Conservation (phyloP, 2,329 filamentous ascomycete species). For the Diaporthe ilicicola region DNA sequence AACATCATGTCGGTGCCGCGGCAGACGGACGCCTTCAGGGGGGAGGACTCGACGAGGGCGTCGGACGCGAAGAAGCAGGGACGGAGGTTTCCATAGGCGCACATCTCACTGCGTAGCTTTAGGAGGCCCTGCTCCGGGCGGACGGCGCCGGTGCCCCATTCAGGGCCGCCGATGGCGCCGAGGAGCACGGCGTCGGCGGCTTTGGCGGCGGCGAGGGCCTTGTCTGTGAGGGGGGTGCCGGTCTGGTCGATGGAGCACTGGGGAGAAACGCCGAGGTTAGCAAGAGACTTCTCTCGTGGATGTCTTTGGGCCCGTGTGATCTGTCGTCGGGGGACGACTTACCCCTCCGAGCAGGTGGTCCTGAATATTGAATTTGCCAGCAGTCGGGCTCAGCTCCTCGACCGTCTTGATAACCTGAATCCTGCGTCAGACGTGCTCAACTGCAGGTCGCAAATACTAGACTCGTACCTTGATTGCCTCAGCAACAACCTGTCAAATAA, state of each 20-base stretch:
- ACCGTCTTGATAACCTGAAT: constrained; percentile 73
- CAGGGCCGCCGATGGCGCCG: constrained; percentile 56
- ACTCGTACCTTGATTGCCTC: constrained; percentile 78
- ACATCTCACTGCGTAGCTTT: constrained; percentile 48
- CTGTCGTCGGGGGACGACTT: constrained; percentile 52
- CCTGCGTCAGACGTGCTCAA: constrained; percentile 4
- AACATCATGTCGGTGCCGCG: constrained; percentile 57
- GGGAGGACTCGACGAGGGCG: constrained; percentile 49
- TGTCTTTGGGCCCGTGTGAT: constrained; percentile 19
- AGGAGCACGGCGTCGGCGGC: constrained; percentile 55
- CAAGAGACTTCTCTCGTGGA: constrained; percentile 38
- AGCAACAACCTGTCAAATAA: constrained; percentile 66
- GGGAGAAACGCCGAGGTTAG: constrained; percentile 31
- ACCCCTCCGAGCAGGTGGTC: constrained; percentile 92
- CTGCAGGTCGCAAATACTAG: constrained; percentile 12
- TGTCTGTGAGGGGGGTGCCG: constrained; percentile 52
- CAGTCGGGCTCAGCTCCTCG: constrained; percentile 73
- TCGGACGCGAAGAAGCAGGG: constrained; percentile 56
- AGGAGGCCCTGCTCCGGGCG: constrained; percentile 54
- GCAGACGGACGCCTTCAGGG: constrained; percentile 55
- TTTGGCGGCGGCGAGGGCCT: constrained; percentile 50
- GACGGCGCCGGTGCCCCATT: constrained; percentile 44
- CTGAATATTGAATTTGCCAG: constrained; percentile 85
- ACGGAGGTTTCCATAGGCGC: constrained; percentile 60
- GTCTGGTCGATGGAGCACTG: constrained; percentile 53